Conservation (phyloP, 2,329 filamentous ascomycete species). For the Botrytis porri region DNA sequence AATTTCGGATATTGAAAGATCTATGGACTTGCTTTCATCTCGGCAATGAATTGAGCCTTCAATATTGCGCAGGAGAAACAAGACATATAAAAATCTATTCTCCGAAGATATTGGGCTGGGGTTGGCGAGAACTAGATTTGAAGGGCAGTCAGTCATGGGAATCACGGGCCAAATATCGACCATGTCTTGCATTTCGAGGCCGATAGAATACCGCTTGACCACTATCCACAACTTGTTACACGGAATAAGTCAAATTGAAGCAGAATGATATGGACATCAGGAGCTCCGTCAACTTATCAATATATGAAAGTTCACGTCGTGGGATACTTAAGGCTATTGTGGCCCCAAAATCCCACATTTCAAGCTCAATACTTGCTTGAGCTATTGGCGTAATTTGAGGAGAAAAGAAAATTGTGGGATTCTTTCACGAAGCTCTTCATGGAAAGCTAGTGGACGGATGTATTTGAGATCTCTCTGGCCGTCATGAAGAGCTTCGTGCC, state of each 20-base stretch:
- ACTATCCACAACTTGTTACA: background rate
- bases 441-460: background rate
- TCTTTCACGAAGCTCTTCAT: background rate
- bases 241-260: background rate
- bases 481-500: background rate
- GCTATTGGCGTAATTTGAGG: background rate
- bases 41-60: background rate
- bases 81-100: background rate
- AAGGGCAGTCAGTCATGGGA: conserved; percentile 4
- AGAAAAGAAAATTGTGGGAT: background rate
- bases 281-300: background rate
- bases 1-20: conserved; percentile 4
- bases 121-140: background rate
- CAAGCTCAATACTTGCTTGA: background rate
- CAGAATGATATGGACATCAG: background rate
- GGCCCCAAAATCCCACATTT: background rate
- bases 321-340: background rate
- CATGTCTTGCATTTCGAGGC: background rate
- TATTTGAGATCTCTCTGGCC: background rate
- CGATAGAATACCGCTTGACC: background rate
- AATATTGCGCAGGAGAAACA: conserved; percentile 1
- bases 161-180: conserved; percentile 3
- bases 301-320: background rate
- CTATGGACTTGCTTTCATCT: background rate
- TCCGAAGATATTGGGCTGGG: background rate